A percentile compares a stretch with the other conserved stretches of the same genome.
These are phyloP conservation scores for Ustilago xerochloae DNA, from an alignment of 1,284 basidiomycete genomes.

Conservation along the genomic window DNA sequence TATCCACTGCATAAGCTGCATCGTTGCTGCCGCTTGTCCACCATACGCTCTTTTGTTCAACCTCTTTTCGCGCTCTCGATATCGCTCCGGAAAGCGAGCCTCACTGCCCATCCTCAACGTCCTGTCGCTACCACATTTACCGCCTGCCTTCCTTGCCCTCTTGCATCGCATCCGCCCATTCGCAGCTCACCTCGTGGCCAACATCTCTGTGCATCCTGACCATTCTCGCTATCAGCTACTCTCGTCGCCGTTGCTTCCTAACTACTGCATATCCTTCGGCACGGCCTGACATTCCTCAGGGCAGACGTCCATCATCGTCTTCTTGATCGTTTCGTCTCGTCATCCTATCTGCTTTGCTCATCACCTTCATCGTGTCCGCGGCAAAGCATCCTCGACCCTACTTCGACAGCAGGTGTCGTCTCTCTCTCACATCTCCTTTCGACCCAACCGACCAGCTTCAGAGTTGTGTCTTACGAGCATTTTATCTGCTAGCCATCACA, in stretches of 20 bases:
- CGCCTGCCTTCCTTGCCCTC: neutral
- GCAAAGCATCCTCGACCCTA: neutral
- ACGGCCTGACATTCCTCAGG: too few species aligned
- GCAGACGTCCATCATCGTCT: neutral
- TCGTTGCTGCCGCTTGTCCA: neutral
- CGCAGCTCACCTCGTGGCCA: neutral
- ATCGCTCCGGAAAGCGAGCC: conserved; percentile 1
- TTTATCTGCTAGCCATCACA: too few species aligned
- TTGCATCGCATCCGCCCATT: neutral
- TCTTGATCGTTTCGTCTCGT: neutral
- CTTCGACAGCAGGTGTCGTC: neutral
- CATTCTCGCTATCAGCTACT: neutral
- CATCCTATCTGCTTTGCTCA: neutral
- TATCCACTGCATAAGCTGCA: neutral
- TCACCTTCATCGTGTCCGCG: too few species aligned
- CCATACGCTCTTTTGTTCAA: neutral
- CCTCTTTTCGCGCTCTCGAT: neutral
- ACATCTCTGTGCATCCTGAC: neutral
- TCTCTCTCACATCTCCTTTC: neutral
- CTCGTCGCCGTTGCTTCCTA: neutral
- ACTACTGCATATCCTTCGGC: too few species aligned
- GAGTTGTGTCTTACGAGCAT: too few species aligned
- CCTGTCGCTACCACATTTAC: neutral
- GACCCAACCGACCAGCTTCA: too few species aligned
- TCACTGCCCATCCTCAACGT: neutral